Conservation (phyloP, 2,329 filamentous ascomycete species). For the Microsporum audouinii region DNA sequence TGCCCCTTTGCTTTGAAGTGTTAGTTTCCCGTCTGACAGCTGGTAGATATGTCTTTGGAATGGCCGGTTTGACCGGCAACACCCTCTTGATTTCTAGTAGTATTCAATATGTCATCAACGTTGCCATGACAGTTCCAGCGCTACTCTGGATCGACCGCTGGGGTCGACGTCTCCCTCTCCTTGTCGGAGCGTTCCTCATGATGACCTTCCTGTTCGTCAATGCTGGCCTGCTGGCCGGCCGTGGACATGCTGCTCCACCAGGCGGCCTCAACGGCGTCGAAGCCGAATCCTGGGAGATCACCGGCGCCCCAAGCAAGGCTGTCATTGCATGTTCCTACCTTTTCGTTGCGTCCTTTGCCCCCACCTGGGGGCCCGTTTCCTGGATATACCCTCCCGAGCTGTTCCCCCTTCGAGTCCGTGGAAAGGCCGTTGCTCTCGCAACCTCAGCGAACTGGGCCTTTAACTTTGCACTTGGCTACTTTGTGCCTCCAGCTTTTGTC, state of each 20-base stretch:
- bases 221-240: slow-evolving; percentile 30
- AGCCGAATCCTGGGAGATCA: slow-evolving; percentile 30
- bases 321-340: slow-evolving; percentile 62
- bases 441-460: slow-evolving; percentile 55
- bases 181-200: slow-evolving; percentile 58
- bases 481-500: slow-evolving; percentile 48
- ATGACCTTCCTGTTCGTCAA: slow-evolving; percentile 35
- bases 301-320: slow-evolving; percentile 41
- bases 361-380: slow-evolving; percentile 50
- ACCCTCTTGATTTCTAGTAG: slow-evolving; percentile 53
- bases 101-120: slow-evolving; percentile 70
- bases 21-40: background rate
- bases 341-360: slow-evolving; percentile 58
- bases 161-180: slow-evolving; percentile 58
- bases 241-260: slow-evolving; percentile 32
- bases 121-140: slow-evolving; percentile 64
- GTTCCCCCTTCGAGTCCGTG: slow-evolving; percentile 51
- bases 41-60: slow-evolving; percentile 52
- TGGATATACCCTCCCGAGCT: slow-evolving; percentile 53
- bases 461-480: slow-evolving; percentile 45
- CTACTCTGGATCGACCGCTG: slow-evolving; percentile 63
- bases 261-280: slow-evolving; percentile 20
- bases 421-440: slow-evolving; percentile 51
- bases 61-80: slow-evolving; percentile 54
- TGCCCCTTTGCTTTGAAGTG: background rate